Evolutionary conservation across 2,329 filamentous ascomycete genomes (phyloP).

Genomic region (Akanthomyces dipterigenus): DNA sequence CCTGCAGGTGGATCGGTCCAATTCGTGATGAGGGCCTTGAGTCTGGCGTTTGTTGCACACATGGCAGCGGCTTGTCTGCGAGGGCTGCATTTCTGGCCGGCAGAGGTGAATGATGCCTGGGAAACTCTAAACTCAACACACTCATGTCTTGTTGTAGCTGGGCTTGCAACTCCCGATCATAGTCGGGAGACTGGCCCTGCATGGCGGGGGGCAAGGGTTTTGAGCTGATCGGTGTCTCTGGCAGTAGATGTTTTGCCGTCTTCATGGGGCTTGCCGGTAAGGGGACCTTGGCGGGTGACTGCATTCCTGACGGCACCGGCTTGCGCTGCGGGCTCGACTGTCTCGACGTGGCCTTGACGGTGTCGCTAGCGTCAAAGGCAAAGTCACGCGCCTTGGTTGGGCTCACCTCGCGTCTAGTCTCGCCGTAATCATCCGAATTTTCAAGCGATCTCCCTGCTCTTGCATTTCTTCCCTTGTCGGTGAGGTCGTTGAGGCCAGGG

Average conservation of each 20-base stretch:
- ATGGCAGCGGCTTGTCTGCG: constrained; percentile 15
- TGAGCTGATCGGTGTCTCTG: constrained; percentile 40
- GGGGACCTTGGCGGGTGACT: constrained; percentile 54
- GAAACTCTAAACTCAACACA: constrained; percentile 42
- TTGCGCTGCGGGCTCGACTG: constrained; percentile 56
- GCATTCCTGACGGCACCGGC: constrained; percentile 30
- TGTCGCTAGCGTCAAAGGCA: constrained; percentile 41
- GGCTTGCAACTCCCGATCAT: constrained; percentile 53
- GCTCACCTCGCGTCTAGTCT: constrained; percentile 43
- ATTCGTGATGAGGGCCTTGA: constrained; percentile 31
- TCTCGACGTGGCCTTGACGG: constrained; percentile 51
- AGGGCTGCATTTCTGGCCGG: constrained; percentile 18
- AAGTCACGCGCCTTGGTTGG: constrained; percentile 46
- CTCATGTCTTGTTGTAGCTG: constrained; percentile 59
- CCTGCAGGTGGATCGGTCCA: constrained; percentile 38
- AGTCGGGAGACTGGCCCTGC: constrained; percentile 47
- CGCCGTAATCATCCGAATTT: constrained; percentile 42
- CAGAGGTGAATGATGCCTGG: constrained; percentile 13
- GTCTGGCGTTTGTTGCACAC: constrained; percentile 20
- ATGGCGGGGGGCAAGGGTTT: constrained; percentile 42
- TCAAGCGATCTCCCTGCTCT: constrained; percentile 52
- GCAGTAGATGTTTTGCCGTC: constrained; percentile 22
- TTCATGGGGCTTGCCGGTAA: constrained; percentile 42
- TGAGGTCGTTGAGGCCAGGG: constrained; percentile 63
- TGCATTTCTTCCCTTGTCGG: constrained; percentile 73